Percentiles rank a stretch among this genome's conserved stretches.
phyloP scores from a whole-genome alignment of 306 rosid species.

The Lotus japonicus region DNA sequence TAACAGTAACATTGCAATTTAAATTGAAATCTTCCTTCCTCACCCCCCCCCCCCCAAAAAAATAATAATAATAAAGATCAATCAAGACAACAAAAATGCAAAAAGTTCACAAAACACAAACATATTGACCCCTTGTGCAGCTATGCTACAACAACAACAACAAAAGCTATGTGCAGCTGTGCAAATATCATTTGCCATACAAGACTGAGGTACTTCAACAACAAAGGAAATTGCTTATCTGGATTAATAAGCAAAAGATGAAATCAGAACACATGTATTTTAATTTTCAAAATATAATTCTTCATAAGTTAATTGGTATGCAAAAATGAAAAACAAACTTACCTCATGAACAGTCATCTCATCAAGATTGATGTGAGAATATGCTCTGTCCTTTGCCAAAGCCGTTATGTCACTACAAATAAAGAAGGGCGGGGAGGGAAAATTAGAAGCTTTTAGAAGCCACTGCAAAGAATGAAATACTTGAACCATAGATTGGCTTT shows the following conservation, averaged over 20 bases:
- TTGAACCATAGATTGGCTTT: slow-evolving; percentile 3
- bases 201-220: neutral
- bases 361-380: slow-evolving; percentile 79
- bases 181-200: neutral
- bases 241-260: neutral
- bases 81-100: too few relatives aligned
- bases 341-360: slow-evolving; percentile 94
- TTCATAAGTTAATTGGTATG: neutral
- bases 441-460: slow-evolving; percentile 19
- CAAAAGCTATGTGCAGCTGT: too few relatives aligned
- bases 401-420: slow-evolving; percentile 86
- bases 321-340: neutral
- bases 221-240: neutral
- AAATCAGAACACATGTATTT: neutral
- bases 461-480: slow-evolving; percentile 1
- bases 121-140: too few relatives aligned
- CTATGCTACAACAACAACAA: too few relatives aligned
- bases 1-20: neutral
- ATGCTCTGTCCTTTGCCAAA: slow-evolving; percentile 92
- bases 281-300: neutral
- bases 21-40: neutral
- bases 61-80: too few relatives aligned
- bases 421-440: neutral
- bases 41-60: too few relatives aligned
- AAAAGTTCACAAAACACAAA: too few relatives aligned